A percentile compares a stretch with the other conserved stretches of the same genome.
phyloP scores from a whole-genome alignment of 768 basidiomycete genomes.

The Trichaptum fuscoviolaceum region DNA sequence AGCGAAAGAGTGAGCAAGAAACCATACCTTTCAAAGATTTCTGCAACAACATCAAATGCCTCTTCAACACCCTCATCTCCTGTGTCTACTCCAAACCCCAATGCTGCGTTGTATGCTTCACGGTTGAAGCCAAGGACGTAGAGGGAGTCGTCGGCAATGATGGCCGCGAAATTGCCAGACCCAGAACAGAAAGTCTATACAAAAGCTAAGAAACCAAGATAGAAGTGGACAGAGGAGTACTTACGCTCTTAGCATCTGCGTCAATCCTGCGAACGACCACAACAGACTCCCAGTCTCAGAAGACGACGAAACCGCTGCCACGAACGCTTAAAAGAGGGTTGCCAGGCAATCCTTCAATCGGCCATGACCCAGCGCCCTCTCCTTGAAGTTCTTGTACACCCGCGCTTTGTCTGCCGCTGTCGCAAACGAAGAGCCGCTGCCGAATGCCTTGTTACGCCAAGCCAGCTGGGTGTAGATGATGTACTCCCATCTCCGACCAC shows the following conservation, averaged over 20 bases:
- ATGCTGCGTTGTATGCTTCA: conserved; percentile 74
- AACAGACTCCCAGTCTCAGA: too few relatives aligned
- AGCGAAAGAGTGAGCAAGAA: conserved; percentile 21
- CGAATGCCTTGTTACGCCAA: too few relatives aligned
- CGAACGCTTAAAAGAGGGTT: conserved; percentile 80
- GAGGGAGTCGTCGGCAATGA: conserved; percentile 84
- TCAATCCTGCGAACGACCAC: conserved; percentile 92
- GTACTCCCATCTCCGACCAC: too few relatives aligned
- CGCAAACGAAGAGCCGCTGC: conserved; percentile 86
- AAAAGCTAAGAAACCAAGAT: conserved; percentile 9
- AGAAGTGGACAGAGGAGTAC: conserved; percentile 23
- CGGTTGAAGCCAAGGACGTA: conserved; percentile 89
- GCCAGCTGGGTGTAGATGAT: too few relatives aligned
- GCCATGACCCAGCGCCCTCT: conserved; percentile 81
- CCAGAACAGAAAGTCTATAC: conserved; percentile 85
- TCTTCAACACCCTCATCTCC: too few relatives aligned
- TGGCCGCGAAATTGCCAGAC: too few relatives aligned
- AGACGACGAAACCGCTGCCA: too few relatives aligned
- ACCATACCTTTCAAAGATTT: conserved; percentile 73
- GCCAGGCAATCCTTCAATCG: conserved; percentile 80
- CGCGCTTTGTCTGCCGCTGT: conserved; percentile 81
- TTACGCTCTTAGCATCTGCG: conserved; percentile 88
- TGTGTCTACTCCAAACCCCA: too few relatives aligned
- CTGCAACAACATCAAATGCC: conserved; percentile 89
- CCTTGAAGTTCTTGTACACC: conserved; percentile 92